A percentile compares a stretch with the other conserved stretches of the same genome.
phyloP scores from a whole-genome alignment of 305 asterid species.

The Galium porrigens region DNA sequence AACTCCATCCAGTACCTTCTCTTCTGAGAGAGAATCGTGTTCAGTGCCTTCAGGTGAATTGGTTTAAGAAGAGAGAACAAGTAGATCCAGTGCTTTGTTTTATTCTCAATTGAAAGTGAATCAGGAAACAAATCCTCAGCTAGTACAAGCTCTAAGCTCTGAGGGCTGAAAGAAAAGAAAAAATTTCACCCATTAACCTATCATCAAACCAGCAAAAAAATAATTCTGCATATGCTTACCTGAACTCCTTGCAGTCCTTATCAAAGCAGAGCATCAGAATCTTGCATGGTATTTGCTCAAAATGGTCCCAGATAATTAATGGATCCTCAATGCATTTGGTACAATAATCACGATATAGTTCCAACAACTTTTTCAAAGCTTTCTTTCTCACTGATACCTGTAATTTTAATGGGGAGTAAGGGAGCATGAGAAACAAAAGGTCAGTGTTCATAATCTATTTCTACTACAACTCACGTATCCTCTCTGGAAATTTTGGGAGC shows the following conservation, averaged over 20 bases:
- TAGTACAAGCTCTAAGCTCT: conserved; percentile 56
- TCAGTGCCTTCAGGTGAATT: conserved; percentile 57
- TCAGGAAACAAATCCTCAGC: conserved; percentile 58
- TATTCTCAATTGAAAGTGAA: conserved; percentile 53
- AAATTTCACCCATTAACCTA: conserved; percentile 6
- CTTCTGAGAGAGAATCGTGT: conserved; percentile 53
- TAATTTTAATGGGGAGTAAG: conserved; percentile 7
- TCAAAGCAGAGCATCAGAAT: conserved; percentile 69
- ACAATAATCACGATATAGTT: conserved; percentile 68
- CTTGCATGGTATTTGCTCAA: conserved; percentile 77
- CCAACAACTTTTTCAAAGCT: conserved; percentile 62
- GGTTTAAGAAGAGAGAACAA: conserved; percentile 51
- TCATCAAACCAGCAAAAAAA: conserved; percentile 2
- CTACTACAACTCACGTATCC: neutral
- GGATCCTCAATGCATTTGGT: conserved; percentile 34
- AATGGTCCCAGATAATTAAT: conserved; percentile 29
- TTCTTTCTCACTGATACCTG: conserved; percentile 64
- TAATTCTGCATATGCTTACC: conserved; percentile 29
- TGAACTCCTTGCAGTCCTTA: conserved; percentile 71
- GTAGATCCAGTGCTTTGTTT: conserved; percentile 55
- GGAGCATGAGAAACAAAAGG: conserved; percentile 3
- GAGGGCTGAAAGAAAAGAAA: conserved; percentile 50
- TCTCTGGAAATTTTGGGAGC: neutral
- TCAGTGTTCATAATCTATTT: neutral
- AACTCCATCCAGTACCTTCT: conserved; percentile 41